Percentiles rank a stretch among this genome's conserved stretches.
phyloP scores from a whole-genome alignment of 139 green algal genomes.

The Picochlorum sp. region DNA sequence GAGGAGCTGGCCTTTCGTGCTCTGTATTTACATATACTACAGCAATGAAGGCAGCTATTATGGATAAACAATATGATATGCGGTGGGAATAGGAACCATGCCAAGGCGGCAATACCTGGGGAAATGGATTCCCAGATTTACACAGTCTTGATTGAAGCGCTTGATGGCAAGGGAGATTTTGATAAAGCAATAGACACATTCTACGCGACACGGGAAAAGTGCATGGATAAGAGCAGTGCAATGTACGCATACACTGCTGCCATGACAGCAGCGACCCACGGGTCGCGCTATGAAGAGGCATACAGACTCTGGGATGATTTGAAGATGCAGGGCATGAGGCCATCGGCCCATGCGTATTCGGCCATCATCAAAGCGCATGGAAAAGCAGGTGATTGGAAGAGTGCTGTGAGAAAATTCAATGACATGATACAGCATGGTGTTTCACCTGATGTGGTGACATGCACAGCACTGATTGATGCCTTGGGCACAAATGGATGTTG shows the following conservation, averaged over 20 bases:
- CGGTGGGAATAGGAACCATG: slow-evolving; percentile 50
- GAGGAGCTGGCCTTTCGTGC: slow-evolving; percentile 54
- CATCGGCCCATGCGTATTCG: slow-evolving; percentile 67
- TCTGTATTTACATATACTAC: slow-evolving; percentile 82
- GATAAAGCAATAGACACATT: slow-evolving; percentile 66
- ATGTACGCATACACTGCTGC: slow-evolving; percentile 80
- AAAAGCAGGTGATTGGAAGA: slow-evolving; percentile 57
- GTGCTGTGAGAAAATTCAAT: slow-evolving; percentile 69
- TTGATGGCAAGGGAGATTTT: slow-evolving; percentile 51
- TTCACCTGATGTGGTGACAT: slow-evolving; percentile 78
- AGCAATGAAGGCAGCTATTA: slow-evolving; percentile 72
- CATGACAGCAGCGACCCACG: slow-evolving; percentile 75
- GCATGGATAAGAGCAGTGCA: slow-evolving; percentile 32
- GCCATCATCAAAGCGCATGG: slow-evolving; percentile 75
- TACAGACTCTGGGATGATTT: slow-evolving; percentile 75
- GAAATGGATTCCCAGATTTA: slow-evolving; percentile 67
- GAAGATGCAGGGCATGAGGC: slow-evolving; percentile 39
- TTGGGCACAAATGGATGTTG: slow-evolving; percentile 70
- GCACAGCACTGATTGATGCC: slow-evolving; percentile 75
- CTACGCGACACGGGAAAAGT: slow-evolving; percentile 42
- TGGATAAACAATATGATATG: slow-evolving; percentile 51
- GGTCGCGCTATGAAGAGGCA: slow-evolving; percentile 37
- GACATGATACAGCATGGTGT: slow-evolving; percentile 67
- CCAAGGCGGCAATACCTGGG: slow-evolving; percentile 29
- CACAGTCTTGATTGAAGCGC: slow-evolving; percentile 75